These are phyloP conservation scores for Lachancea fermentati DNA, from an alignment of 805 yeast species.

Conservation along the genomic window DNA sequence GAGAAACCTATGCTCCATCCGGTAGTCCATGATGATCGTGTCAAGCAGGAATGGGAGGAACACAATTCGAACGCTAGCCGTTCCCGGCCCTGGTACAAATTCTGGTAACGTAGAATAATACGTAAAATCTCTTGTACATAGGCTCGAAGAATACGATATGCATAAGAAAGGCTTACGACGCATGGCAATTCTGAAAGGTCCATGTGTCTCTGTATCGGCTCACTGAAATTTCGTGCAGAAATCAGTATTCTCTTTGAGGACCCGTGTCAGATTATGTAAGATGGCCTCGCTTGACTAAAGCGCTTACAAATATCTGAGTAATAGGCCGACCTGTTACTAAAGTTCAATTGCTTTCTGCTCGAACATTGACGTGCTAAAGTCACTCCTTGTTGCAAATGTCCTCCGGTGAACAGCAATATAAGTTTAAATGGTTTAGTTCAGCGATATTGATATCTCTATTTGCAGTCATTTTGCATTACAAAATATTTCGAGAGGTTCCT, in stretches of 20 bases:
- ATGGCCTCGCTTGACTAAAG: background rate
- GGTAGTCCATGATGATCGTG: slow-evolving; percentile 19
- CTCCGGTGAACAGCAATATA: background rate
- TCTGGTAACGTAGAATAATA: slow-evolving; percentile 22
- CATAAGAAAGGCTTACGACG: background rate
- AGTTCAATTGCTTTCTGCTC: too few species aligned
- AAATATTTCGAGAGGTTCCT: background rate
- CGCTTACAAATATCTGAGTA: background rate
- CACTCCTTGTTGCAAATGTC: background rate
- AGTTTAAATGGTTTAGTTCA: background rate
- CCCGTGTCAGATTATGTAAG: too few species aligned
- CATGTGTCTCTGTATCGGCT: too few species aligned
- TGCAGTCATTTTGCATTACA: background rate
- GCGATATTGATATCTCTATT: background rate
- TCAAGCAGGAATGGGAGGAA: slow-evolving; percentile 21
- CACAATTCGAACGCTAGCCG: slow-evolving; percentile 10
- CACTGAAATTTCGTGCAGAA: too few species aligned
- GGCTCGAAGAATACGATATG: background rate
- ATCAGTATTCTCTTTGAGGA: too few species aligned
- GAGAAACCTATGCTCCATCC: slow-evolving; percentile 34
- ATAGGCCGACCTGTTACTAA: too few species aligned
- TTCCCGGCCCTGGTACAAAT: slow-evolving; percentile 26
- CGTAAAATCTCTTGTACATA: background rate
- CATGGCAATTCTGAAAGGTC: too few species aligned
- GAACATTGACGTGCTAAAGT: background rate